Conservation (phyloP, 441 rosid species). For the Arabidopsis hybrid region DNA sequence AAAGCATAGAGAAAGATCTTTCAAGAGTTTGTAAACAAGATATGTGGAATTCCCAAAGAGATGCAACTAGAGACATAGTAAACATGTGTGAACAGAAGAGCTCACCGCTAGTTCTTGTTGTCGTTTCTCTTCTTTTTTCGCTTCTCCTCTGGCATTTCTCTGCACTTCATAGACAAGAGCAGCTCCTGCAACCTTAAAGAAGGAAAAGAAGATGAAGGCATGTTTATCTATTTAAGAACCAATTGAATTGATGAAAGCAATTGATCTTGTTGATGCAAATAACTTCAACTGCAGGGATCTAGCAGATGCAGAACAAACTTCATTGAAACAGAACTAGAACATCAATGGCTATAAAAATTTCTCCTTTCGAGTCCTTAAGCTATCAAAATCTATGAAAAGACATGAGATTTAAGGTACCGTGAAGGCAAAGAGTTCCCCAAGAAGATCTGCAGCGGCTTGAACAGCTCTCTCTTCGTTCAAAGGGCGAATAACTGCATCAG, state of each 20-base stretch:
- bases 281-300: too few relatives aligned
- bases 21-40: conserved; percentile 9
- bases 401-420: conserved; percentile 51
- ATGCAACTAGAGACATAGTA: background rate
- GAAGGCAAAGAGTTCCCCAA: conserved; percentile 83
- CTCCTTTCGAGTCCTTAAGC: background rate
- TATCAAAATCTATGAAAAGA: conserved; percentile 13
- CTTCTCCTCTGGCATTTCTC: conserved; percentile 72
- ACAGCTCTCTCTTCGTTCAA: conserved; percentile 83
- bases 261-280: conserved; percentile 1
- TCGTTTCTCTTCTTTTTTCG: conserved; percentile 62
- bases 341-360: background rate
- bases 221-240: conserved; percentile 14
- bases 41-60: background rate
- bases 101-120: conserved; percentile 59
- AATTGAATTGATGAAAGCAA: conserved; percentile 7
- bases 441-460: conserved; percentile 85
- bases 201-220: background rate
- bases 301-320: too few relatives aligned
- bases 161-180: conserved; percentile 67
- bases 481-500: conserved; percentile 77
- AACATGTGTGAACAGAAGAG: background rate
- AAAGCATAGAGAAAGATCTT: background rate
- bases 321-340: background rate
- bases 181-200: conserved; percentile 61